These are phyloP conservation scores for Lentinula guzmanii DNA, from an alignment of 768 basidiomycete species.

Conservation along the genomic window DNA sequence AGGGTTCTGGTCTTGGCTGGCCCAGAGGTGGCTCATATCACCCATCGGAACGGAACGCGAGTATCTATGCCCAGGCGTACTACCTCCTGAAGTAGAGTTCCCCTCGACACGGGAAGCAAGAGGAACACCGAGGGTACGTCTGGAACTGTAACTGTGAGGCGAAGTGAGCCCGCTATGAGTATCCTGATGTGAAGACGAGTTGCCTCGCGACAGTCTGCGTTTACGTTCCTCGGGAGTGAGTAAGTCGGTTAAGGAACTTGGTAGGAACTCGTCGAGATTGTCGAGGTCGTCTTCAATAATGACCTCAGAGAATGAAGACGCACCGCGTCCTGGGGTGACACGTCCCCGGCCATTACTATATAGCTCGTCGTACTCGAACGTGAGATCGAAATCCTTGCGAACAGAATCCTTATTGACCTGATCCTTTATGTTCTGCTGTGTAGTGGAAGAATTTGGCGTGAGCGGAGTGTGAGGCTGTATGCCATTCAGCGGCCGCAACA, in stretches of 20 bases:
- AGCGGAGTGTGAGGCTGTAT: background rate
- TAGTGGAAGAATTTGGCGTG: background rate
- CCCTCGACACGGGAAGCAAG: slow-evolving; percentile 16
- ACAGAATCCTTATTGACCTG: background rate
- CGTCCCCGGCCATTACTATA: slow-evolving; percentile 13
- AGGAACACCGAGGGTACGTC: slow-evolving; percentile 15
- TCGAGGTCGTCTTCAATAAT: slow-evolving; percentile 51
- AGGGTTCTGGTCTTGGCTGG: slow-evolving; percentile 32
- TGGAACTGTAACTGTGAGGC: slow-evolving; percentile 5
- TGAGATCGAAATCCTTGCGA: slow-evolving; percentile 26
- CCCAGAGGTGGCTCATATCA: slow-evolving; percentile 79
- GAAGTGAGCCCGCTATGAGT: slow-evolving; percentile 7
- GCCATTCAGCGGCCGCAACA: background rate
- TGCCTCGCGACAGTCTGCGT: slow-evolving; percentile 75
- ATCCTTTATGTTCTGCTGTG: background rate
- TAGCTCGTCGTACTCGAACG: slow-evolving; percentile 35
- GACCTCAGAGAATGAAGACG: background rate
- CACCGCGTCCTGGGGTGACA: slow-evolving; percentile 9
- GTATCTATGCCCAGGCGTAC: slow-evolving; percentile 55
- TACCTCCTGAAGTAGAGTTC: slow-evolving; percentile 11
- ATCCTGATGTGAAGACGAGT: slow-evolving; percentile 31
- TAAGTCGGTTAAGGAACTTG: slow-evolving; percentile 82
- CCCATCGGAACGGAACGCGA: slow-evolving; percentile 79
- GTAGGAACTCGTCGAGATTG: slow-evolving; percentile 85
- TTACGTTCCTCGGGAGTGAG: slow-evolving; percentile 85